These are phyloP conservation scores for Hypoxylon rickii DNA, from an alignment of 495 filamentous ascomycete species.

Conservation along the genomic window DNA sequence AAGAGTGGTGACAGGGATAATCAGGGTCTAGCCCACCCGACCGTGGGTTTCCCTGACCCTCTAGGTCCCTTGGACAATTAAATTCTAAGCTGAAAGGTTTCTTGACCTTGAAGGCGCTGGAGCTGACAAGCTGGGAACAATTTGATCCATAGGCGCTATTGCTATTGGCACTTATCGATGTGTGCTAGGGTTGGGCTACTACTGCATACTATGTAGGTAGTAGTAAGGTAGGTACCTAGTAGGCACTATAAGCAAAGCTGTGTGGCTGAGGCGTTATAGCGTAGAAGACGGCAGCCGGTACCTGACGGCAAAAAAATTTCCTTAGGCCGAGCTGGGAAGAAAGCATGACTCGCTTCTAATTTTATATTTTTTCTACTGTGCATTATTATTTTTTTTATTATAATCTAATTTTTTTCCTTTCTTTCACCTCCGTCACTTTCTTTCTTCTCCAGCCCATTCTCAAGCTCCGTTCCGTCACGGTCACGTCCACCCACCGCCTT, in stretches of 20 bases:
- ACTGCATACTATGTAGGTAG: too few species aligned
- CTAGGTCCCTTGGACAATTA: too few species aligned
- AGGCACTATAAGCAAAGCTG: too few species aligned
- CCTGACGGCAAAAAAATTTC: constrained; percentile 16
- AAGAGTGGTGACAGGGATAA: neutral
- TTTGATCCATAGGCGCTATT: too few species aligned
- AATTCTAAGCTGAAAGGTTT: too few species aligned
- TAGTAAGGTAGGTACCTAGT: too few species aligned
- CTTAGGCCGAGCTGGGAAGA: neutral
- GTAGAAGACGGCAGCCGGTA: neutral
- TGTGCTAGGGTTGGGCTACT: too few species aligned
- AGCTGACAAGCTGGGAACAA: too few species aligned
- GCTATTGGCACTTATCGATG: too few species aligned
- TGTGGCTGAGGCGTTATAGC: neutral
- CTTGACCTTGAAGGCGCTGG: neutral
- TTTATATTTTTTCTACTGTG: too few species aligned
- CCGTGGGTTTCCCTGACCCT: too few species aligned
- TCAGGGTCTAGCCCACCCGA: neutral
- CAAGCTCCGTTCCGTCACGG: constrained; percentile 41
- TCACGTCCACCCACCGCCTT: constrained; percentile 41
- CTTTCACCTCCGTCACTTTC: constrained; percentile 36
- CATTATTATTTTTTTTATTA: too few species aligned
- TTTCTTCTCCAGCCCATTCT: constrained; percentile 39
- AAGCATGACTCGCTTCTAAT: constrained; percentile 26
- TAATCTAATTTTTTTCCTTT: constrained; percentile 30